A percentile compares a stretch with the other conserved stretches of the same genome.
These are phyloP conservation scores for Cladosporium phlei DNA, from an alignment of 2,329 filamentous ascomycete genomes.

Conservation along the genomic window DNA sequence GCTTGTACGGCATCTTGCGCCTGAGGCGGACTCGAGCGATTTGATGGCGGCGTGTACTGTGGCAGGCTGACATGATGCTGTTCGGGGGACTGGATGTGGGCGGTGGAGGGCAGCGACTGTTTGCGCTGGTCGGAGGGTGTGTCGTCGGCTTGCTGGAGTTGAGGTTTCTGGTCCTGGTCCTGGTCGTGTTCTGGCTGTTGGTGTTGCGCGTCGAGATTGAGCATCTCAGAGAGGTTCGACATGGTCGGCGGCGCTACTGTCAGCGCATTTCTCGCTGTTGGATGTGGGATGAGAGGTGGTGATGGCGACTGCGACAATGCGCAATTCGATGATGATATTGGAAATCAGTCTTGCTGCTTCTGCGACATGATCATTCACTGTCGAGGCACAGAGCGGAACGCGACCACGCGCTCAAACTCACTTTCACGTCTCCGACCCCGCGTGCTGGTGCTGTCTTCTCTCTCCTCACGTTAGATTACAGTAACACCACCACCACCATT, in stretches of 20 bases:
- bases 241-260: conserved; percentile 17
- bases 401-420: no score
- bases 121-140: conserved; percentile 19
- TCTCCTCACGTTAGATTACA: no score
- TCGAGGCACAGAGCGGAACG: no score
- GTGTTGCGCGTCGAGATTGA: conserved; percentile 30
- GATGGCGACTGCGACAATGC: no score
- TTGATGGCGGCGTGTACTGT: conserved; percentile 9
- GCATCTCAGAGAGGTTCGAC: conserved; percentile 32
- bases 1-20: conserved; percentile 38
- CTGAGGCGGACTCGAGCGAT: conserved; percentile 6
- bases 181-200: no score
- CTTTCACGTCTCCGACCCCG: no score
- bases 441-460: no score
- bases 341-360: no score
- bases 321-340: no score
- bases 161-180: background rate
- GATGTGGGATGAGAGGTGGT: no score
- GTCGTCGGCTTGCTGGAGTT: conserved; percentile 2
- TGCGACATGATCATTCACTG: no score
- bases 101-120: conserved; percentile 18
- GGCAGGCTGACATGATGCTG: conserved; percentile 14
- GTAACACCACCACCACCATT: no score
- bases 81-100: conserved; percentile 20
- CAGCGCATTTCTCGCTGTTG: conserved; percentile 15